Evolutionary conservation across 345 rosid species (phyloP).

Genomic region (Gossypium mustelinum): DNA sequence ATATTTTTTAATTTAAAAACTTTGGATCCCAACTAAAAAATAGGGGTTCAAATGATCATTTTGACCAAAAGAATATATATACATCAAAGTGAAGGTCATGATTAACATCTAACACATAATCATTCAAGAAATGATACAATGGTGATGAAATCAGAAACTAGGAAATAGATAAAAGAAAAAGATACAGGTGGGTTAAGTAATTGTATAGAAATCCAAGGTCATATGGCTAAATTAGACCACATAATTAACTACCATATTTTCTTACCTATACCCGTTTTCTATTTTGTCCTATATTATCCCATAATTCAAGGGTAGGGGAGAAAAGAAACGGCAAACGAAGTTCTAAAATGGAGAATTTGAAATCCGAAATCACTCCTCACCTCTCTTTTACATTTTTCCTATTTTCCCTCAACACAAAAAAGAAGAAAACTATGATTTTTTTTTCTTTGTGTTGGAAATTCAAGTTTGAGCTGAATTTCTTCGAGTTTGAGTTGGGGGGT

Average conservation of each 20-base stretch:
- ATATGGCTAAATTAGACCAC: neutral
- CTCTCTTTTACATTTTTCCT: constrained; percentile 6
- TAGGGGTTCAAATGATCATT: no score
- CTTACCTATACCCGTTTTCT: constrained; percentile 21
- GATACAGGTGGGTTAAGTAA: neutral
- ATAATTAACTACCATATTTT: neutral
- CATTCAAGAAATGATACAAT: neutral
- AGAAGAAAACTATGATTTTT: neutral
- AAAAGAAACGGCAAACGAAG: neutral
- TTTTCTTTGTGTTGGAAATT: neutral
- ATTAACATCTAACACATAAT: neutral
- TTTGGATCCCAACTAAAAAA: no score
- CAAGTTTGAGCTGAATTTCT: constrained; percentile 1
- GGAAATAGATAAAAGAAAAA: neutral
- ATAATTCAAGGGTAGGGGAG: constrained; percentile 17
- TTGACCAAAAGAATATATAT: no score
- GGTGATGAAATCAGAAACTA: neutral
- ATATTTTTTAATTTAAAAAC: no score
- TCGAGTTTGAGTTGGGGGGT: neutral
- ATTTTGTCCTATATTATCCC: constrained; percentile 25
- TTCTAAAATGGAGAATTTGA: constrained; percentile 39
- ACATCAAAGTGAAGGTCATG: neutral
- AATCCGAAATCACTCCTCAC: constrained; percentile 7
- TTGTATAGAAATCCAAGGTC: neutral
- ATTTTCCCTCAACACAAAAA: neutral